A percentile compares a stretch with the other conserved stretches of the same genome.
phyloP scores from a whole-genome alignment of 768 basidiomycete genomes.

The Trametopsis cervina region DNA sequence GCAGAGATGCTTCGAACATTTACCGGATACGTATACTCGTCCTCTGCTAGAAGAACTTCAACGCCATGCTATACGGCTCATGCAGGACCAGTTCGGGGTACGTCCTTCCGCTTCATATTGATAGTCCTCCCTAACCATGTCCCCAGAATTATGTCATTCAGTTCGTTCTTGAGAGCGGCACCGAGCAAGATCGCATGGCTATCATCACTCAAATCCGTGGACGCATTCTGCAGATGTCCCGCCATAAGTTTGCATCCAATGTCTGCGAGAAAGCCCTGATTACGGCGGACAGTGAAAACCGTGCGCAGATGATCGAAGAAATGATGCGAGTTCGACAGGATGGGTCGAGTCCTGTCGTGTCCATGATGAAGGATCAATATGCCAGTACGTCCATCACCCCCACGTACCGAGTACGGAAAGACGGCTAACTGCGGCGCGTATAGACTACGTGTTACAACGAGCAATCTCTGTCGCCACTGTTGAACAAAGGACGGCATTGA shows the following conservation, averaged over 20 bases:
- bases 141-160: constrained; percentile 90
- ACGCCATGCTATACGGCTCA: constrained; percentile 58
- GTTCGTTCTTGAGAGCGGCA: constrained; percentile 81
- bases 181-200: constrained; percentile 54
- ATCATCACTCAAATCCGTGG: constrained; percentile 68
- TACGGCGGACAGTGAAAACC: constrained; percentile 55
- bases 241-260: constrained; percentile 93
- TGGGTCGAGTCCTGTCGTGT: constrained; percentile 58
- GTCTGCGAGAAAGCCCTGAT: constrained; percentile 89
- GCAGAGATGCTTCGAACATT: constrained; percentile 85
- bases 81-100: constrained; percentile 91
- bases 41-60: constrained; percentile 81
- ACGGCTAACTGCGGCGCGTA: constrained; percentile 5
- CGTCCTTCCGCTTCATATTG: no score
- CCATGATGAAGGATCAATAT: constrained; percentile 83
- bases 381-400: constrained; percentile 54
- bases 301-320: constrained; percentile 71
- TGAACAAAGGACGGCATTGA: constrained; percentile 63
- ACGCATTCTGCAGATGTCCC: constrained; percentile 71
- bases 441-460: constrained; percentile 84
- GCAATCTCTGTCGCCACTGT: constrained; percentile 63
- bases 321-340: constrained; percentile 62
- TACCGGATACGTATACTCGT: constrained; percentile 60
- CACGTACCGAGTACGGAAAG: background rate
- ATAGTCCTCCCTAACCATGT: no score